phyloP scores from a whole-genome alignment of 164 flowering plant species.

The Tetracentron sinense region DNA sequence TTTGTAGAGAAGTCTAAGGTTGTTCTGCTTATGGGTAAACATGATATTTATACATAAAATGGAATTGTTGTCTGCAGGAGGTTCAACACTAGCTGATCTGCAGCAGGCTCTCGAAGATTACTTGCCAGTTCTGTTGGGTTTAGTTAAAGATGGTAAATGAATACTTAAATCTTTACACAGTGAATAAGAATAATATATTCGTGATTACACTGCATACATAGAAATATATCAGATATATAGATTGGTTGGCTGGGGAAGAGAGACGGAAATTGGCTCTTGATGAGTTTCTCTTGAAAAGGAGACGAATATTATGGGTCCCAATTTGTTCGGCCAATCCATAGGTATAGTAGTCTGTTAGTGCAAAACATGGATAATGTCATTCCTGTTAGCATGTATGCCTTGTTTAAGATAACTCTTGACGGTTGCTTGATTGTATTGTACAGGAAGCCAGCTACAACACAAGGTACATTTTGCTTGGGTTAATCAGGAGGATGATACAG shows the following conservation, averaged over 20 bases:
- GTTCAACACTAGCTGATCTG: slow-evolving; percentile 74
- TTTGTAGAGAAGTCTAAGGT: neutral
- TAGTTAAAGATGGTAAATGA: slow-evolving; percentile 64
- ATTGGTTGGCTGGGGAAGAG: too few species aligned
- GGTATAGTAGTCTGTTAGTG: too few species aligned
- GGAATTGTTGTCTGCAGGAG: slow-evolving; percentile 41
- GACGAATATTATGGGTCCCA: neutral
- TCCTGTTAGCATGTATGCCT: neutral
- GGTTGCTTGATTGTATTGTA: slow-evolving; percentile 14
- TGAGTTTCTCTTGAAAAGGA: too few species aligned
- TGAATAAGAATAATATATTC: neutral
- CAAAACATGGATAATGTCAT: neutral
- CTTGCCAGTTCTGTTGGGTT: slow-evolving; percentile 74
- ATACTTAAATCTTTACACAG: neutral
- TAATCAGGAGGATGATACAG: slow-evolving; percentile 88
- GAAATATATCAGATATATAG: neutral
- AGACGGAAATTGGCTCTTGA: too few species aligned
- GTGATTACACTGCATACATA: neutral
- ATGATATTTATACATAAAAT: neutral
- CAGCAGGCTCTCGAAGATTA: slow-evolving; percentile 81
- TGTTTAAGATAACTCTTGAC: slow-evolving; percentile 6
- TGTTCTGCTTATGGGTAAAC: neutral
- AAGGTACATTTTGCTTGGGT: slow-evolving; percentile 83
- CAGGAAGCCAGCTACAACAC: slow-evolving; percentile 78
- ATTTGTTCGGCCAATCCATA: neutral